phyloP scores from a whole-genome alignment of 768 basidiomycete species.

The Naematelia encephala region DNA sequence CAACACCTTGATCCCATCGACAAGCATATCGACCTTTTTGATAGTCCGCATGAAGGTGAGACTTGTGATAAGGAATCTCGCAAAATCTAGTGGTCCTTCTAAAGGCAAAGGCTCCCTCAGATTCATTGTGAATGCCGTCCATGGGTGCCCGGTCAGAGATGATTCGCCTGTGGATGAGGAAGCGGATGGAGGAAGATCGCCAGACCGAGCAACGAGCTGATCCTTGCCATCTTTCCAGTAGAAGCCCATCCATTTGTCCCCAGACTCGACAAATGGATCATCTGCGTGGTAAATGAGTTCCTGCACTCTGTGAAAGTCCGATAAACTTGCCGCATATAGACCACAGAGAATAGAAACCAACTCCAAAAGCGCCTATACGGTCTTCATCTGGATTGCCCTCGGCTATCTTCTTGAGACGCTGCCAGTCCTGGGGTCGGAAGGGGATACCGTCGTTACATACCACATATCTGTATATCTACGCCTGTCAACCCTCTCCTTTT shows the following conservation, averaged over 20 bases:
- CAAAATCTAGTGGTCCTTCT: conserved; percentile 73
- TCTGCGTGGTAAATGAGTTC: conserved; percentile 28
- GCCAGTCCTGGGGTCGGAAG: conserved; percentile 87
- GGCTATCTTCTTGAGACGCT: conserved; percentile 85
- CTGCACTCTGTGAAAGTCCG: neutral
- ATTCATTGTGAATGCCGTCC: conserved; percentile 88
- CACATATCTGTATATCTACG: conserved; percentile 70
- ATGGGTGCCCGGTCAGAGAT: conserved; percentile 53
- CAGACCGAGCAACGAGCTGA: conserved; percentile 80
- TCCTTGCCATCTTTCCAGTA: conserved; percentile 94
- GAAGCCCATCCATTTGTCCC: conserved; percentile 83
- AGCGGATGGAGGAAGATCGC: conserved; percentile 54
- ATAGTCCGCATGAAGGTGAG: conserved; percentile 89
- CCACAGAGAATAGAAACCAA: conserved; percentile 46
- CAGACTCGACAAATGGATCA: conserved; percentile 55
- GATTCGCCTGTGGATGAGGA: conserved; percentile 48
- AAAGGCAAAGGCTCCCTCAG: conserved; percentile 76
- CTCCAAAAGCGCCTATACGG: conserved; percentile 76
- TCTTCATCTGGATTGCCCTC: conserved; percentile 92
- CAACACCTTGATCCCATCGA: conserved; percentile 62
- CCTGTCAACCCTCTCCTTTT: too few relatives aligned
- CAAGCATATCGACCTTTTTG: conserved; percentile 70
- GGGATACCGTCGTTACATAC: conserved; percentile 83
- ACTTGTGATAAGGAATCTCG: conserved; percentile 81
- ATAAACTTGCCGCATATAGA: conserved; percentile 32